phyloP scores from a whole-genome alignment of 805 yeast species.

The Jamesozyma jinghongensis region DNA sequence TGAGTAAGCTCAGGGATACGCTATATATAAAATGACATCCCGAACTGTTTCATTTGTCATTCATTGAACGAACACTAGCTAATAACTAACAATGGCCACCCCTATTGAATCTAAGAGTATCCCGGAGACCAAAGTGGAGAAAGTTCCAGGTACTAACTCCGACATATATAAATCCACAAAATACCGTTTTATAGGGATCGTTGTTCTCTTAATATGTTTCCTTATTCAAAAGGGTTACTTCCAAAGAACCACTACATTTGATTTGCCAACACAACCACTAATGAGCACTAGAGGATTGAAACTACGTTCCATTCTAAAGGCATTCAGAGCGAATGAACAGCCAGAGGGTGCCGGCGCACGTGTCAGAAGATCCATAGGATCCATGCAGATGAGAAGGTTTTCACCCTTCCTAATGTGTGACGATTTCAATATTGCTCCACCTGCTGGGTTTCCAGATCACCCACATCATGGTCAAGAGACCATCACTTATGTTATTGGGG shows the following conservation, averaged over 20 bases:
- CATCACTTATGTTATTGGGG: constrained; percentile 54
- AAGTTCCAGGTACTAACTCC: not conserved
- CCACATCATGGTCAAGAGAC: constrained; percentile 82
- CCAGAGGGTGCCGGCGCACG: constrained; percentile 84
- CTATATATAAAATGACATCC: too few species aligned
- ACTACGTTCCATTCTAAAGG: constrained; percentile 41
- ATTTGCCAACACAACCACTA: not conserved
- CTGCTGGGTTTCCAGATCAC: constrained; percentile 77
- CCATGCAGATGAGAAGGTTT: constrained; percentile 56
- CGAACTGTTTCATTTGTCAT: too few species aligned
- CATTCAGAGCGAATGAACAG: constrained; percentile 54
- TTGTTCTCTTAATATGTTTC: not conserved
- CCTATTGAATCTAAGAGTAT: too few species aligned
- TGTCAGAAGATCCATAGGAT: constrained; percentile 75
- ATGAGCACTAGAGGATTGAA: not conserved
- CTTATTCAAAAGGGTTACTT: too few species aligned
- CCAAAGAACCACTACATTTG: not conserved
- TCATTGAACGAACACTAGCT: too few species aligned
- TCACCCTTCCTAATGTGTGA: constrained; percentile 77
- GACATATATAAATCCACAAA: not conserved
- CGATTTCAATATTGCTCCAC: constrained; percentile 56
- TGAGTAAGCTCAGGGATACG: too few species aligned
- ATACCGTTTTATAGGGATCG: not conserved
- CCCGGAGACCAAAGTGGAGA: too few species aligned
- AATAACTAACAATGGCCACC: too few species aligned